Evolutionary conservation across 257 asterid genomes (phyloP), one percentile per base, ranked within the genome.

Genomic region (Solanum neorickii): DNA sequence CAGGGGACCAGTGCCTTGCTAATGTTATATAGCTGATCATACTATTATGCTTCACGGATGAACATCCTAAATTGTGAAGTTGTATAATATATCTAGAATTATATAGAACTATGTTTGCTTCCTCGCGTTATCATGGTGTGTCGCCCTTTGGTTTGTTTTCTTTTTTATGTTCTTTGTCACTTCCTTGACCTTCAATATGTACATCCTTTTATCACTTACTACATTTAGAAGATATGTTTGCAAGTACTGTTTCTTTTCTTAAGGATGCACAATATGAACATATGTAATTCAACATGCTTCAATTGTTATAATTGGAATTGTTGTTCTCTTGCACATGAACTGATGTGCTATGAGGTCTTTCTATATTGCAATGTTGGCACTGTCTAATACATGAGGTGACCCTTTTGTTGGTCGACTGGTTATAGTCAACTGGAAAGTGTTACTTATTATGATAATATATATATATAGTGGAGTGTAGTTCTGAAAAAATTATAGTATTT

Each of bases 1-100:
- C 75, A 49, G 60, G 84, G 85, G 70, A 29, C 78, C 33, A 41
- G 82, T 75, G 25, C 88, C 29, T 82, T 87, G 72, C 86, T 65
- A 87, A 87, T 78, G 78, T 42, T 87, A 39, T 60, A 77, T 33
- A 86, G 74, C 49, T 77, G 84, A 62, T 75, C 42, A 77, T 87
- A 77, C 68, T 49, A 78, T 46, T 70, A 16, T 49, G 39, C 72
- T 86, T 86, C 84, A 66, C 56, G 86, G 89, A 87, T 87, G 59
- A 77, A 42, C 69, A 60, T 87, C 78, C 70, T 41, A 44, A 82
- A 73, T 41, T 18, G 35, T 62, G 82, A 42, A 84, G 84, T 65
- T 82, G 73, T 87, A 74, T 66, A 65, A 87, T 87, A 87, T 87
- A 29, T 65, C 72, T 80, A 13, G 86, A 82, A 87, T 65, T 80